These are phyloP conservation scores for Candida lessepsii DNA, from an alignment of 805 yeast genomes.

Conservation along the genomic window DNA sequence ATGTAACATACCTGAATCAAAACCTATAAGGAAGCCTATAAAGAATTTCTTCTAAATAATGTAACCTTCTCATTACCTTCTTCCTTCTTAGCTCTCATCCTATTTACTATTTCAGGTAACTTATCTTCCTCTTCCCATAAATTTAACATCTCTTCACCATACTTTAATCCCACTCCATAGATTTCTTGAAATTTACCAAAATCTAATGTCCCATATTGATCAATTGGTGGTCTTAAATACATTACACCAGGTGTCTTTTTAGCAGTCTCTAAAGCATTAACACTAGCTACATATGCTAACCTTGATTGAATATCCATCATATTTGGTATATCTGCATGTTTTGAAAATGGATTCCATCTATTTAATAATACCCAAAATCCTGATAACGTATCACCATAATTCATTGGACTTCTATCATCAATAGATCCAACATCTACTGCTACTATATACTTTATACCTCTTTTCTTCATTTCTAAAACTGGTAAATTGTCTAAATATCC, in stretches of 20 bases:
- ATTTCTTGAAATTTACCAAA: conserved; percentile 91
- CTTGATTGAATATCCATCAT: conserved; percentile 94
- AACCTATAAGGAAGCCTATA: no score
- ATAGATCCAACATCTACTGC: conserved; percentile 97
- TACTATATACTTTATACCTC: conserved; percentile 82
- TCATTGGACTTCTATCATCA: conserved; percentile 87
- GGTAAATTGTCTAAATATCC: conserved; percentile 95
- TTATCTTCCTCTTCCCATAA: conserved; percentile 51
- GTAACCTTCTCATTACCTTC: conserved; percentile 21
- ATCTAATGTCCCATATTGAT: conserved; percentile 85
- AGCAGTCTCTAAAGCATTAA: conserved; percentile 86
- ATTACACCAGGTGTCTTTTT: conserved; percentile 81
- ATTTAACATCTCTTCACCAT: conserved; percentile 60
- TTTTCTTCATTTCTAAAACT: conserved; percentile 83
- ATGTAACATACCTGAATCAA: no score
- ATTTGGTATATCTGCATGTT: conserved; percentile 84
- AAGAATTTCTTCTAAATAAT: conserved; percentile 59
- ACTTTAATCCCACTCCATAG: conserved; percentile 72
- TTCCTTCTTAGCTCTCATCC: conserved; percentile 19
- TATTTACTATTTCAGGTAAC: conserved; percentile 64
- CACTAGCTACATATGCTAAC: conserved; percentile 92
- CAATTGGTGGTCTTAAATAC: conserved; percentile 92
- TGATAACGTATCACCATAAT: conserved; percentile 87
- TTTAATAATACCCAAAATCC: conserved; percentile 90
- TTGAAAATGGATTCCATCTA: conserved; percentile 86